These are phyloP conservation scores for Fusarium buxicola DNA, from an alignment of 2,329 filamentous ascomycete species.

Conservation along the genomic window DNA sequence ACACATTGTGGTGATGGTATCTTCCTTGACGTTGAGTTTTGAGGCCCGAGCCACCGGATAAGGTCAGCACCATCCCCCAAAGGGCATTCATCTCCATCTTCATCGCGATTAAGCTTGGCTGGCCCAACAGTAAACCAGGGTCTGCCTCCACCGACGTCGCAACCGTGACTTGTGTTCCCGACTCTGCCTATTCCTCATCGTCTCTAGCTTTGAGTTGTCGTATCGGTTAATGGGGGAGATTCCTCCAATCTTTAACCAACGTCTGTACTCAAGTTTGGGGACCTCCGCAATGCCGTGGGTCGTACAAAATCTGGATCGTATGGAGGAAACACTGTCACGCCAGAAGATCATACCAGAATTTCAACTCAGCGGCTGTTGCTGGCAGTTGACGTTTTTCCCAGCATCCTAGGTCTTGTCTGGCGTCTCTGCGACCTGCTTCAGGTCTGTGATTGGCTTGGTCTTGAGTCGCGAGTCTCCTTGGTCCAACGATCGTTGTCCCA, in stretches of 20 bases:
- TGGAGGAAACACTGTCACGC: conserved; percentile 36
- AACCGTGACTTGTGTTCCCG: conserved; percentile 30
- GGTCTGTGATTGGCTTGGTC: conserved; percentile 28
- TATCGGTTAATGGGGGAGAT: conserved; percentile 18
- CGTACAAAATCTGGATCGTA: conserved; percentile 21
- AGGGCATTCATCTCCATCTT: conserved; percentile 38
- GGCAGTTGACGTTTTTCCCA: conserved; percentile 10
- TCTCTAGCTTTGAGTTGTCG: conserved; percentile 36
- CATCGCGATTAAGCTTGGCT: conserved; percentile 42
- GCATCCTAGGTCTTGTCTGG: conserved; percentile 23
- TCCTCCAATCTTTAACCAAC: conserved; percentile 1
- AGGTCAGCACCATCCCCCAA: conserved; percentile 37
- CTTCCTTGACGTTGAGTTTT: conserved; percentile 3
- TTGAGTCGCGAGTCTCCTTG: conserved; percentile 39
- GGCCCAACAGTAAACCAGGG: conserved; percentile 39
- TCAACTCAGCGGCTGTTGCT: conserved; percentile 27
- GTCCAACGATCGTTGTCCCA: conserved; percentile 36
- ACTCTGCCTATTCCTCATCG: conserved; percentile 41
- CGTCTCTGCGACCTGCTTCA: conserved; percentile 35
- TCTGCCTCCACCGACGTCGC: conserved; percentile 36
- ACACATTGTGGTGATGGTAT: background rate
- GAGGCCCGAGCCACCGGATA: conserved; percentile 18
- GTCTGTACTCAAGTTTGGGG: conserved; percentile 1
- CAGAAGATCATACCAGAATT: conserved; percentile 30
- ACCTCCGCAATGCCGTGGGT: background rate